These are phyloP conservation scores for Suhomyces terraborum DNA, from an alignment of 1,139 yeast species.

Conservation along the genomic window DNA sequence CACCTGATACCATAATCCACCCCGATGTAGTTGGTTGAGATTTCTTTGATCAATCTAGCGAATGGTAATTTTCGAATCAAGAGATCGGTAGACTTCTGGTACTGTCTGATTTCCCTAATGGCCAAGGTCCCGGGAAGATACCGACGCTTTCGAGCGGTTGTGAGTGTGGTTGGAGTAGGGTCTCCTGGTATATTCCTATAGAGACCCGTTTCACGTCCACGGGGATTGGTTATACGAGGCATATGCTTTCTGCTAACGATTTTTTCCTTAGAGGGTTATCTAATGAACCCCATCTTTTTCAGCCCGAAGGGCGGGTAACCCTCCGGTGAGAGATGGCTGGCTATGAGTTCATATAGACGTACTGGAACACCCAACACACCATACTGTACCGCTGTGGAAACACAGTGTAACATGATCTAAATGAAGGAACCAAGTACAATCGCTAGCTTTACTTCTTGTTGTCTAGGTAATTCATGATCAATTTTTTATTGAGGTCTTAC, in stretches of 20 bases:
- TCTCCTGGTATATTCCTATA: constrained; percentile 46
- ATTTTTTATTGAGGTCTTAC: too few species aligned
- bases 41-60: constrained; percentile 81
- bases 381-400: background rate
- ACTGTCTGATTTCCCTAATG: constrained; percentile 73
- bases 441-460: too few species aligned
- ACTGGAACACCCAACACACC: too few species aligned
- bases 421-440: too few species aligned
- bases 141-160: constrained; percentile 43
- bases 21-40: constrained; percentile 69
- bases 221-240: constrained; percentile 15
- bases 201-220: constrained; percentile 37
- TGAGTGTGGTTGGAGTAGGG: constrained; percentile 24
- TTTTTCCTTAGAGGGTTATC: constrained; percentile 4
- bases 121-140: constrained; percentile 77
- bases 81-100: constrained; percentile 77
- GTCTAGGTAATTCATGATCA: too few species aligned
- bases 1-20: constrained; percentile 68
- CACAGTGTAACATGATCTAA: too few species aligned
- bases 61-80: constrained; percentile 86
- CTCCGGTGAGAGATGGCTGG: constrained; percentile 12
- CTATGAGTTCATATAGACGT: too few species aligned
- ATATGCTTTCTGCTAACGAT: background rate
- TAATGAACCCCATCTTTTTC: constrained; percentile 5
- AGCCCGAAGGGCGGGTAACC: constrained; percentile 9